A percentile compares a stretch with the other conserved stretches of the same genome.
phyloP scores from a whole-genome alignment of 164 flowering plant genomes.

The Litsea cubeba region DNA sequence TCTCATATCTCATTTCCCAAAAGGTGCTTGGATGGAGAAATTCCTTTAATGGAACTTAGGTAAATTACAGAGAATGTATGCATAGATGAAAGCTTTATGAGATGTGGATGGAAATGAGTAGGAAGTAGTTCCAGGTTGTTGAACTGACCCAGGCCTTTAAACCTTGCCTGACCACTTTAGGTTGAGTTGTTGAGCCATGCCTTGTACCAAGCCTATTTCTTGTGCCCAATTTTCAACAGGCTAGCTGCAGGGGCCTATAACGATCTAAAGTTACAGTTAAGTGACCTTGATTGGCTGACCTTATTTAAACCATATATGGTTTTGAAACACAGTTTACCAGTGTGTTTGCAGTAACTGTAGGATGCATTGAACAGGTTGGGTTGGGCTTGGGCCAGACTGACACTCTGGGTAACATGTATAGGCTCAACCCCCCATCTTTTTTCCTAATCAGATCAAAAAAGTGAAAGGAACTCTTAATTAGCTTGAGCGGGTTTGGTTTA shows the following conservation, averaged over 20 bases:
- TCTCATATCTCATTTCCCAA: neutral
- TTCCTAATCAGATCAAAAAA: too few relatives aligned
- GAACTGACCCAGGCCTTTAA: neutral
- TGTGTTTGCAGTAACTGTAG: too few relatives aligned
- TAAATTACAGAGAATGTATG: neutral
- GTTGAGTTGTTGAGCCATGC: neutral
- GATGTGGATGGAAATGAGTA: neutral
- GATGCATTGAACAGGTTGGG: too few relatives aligned
- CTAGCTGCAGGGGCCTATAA: neutral
- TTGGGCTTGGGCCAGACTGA: too few relatives aligned
- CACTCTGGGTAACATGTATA: too few relatives aligned
- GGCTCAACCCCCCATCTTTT: too few relatives aligned
- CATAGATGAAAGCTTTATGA: neutral
- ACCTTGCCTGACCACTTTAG: neutral
- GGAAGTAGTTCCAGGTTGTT: neutral
- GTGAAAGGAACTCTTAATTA: too few relatives aligned
- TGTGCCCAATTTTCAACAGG: neutral
- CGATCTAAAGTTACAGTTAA: too few relatives aligned
- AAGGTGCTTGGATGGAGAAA: neutral
- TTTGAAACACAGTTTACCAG: too few relatives aligned
- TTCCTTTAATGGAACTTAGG: neutral
- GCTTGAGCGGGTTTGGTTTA: too few relatives aligned
- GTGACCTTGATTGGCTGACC: too few relatives aligned
- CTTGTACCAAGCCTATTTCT: neutral
- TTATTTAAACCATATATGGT: too few relatives aligned